phyloP scores from a whole-genome alignment of 768 basidiomycete species.

The Coprinellus aureogranulatus region DNA sequence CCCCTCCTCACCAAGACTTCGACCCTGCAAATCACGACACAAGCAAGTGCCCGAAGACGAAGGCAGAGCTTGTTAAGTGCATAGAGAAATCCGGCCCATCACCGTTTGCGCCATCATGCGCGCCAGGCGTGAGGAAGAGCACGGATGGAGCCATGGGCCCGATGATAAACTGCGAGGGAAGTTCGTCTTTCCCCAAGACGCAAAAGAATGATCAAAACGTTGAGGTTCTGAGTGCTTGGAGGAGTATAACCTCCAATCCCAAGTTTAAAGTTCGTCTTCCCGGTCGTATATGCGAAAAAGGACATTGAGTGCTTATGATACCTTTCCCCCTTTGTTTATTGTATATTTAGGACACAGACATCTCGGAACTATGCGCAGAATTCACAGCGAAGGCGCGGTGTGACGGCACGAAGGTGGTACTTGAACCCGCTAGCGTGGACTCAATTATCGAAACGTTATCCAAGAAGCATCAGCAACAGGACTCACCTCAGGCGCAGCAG shows the following conservation, averaged over 20 bases:
- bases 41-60: slow-evolving; percentile 20
- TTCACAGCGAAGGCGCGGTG: slow-evolving; percentile 81
- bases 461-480: slow-evolving; percentile 20
- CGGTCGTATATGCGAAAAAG: slow-evolving; percentile 2
- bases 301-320: slow-evolving; percentile 7
- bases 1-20: slow-evolving; percentile 19
- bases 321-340: slow-evolving; percentile 9
- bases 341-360: slow-evolving; percentile 61
- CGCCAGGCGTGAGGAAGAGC: slow-evolving; percentile 38
- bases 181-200: slow-evolving; percentile 62
- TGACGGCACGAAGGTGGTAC: slow-evolving; percentile 79
- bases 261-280: slow-evolving; percentile 64
- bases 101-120: slow-evolving; percentile 43
- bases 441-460: slow-evolving; percentile 45
- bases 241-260: slow-evolving; percentile 70
- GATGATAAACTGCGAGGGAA: slow-evolving; percentile 65
- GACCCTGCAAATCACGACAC: slow-evolving; percentile 9
- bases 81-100: slow-evolving; percentile 61
- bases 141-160: slow-evolving; percentile 43
- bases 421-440: slow-evolving; percentile 55
- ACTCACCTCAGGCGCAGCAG: not conserved
- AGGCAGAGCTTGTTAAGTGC: slow-evolving; percentile 35
- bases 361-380: slow-evolving; percentile 75
- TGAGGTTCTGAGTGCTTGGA: slow-evolving; percentile 78
- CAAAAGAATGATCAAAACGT: slow-evolving; percentile 69